Base-by-base conservation (phyloP, 2,329 filamentous ascomycete species). In the Fusarium kyushuense region DNA sequence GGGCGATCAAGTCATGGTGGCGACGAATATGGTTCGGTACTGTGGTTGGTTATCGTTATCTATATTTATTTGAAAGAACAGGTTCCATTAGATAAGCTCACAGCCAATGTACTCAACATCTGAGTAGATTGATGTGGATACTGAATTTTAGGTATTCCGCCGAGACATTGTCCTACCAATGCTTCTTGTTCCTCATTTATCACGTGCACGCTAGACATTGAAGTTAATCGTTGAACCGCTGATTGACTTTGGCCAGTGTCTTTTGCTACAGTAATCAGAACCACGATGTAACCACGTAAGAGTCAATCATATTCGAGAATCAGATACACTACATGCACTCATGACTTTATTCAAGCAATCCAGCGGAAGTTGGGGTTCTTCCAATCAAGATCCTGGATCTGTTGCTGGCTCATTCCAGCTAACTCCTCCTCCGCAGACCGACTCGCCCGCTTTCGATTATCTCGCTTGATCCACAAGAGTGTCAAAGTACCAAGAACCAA, bases 321-420 rank as follows among this genome's bases (percentile, higher is more conserved):
- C 14, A 25, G 14, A 25, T 10, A 25, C 1, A 41, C 21, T 17
- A 17, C 8, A 25, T 6, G 0, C 7, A 17, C 9, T 8, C 1
- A 7, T 16, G 3, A 41, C 8, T 17, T 7, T 14, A 12, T 16
- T 33, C 32, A 52, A 7, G 59, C 16, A 13, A 52, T 72, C 89
- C 89, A 91, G 66, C 84, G 81, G 73, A 91, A 91, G 5, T 78
- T 84, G 5, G 90, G 90, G 77, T 92, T 89, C 67, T 82, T 84
- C 88, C 88, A 91, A 71, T 91, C 89, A 68, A 91, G 74, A 72
- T 89, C 84, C 69, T 88, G 83, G 30, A 89, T 80, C 70, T 89
- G 78, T 70, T 83, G 77, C 61, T 80, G 78, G 9, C 80, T 81
- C 72, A 90, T 58, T 0, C 87, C 88, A 2, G 79, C 81, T 65